Evolutionary conservation across 2,329 filamentous ascomycete species (phyloP).

Genomic region (Pseudopithomyces maydicus): DNA sequence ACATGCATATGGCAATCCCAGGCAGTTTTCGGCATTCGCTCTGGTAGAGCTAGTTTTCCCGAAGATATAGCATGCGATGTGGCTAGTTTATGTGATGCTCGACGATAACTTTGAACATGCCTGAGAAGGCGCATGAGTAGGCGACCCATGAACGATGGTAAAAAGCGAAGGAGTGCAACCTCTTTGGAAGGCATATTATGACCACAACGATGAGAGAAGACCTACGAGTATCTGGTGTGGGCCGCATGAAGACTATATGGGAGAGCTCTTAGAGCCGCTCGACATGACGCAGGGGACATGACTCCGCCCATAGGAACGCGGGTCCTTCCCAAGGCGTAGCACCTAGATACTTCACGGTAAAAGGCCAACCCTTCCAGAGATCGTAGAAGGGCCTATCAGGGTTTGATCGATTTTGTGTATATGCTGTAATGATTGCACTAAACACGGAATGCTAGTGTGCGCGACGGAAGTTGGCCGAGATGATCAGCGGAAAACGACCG

Average conservation of each 20-base stretch:
- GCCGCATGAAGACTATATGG: not conserved
- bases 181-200: slow-evolving; percentile 4
- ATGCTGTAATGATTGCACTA: not conserved
- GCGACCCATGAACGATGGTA: not conserved
- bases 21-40: slow-evolving; percentile 49
- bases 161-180: not conserved
- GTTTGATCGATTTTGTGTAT: not conserved
- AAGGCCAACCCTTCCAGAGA: not conserved
- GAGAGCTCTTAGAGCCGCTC: not conserved
- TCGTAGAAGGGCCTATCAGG: no score
- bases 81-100: slow-evolving; percentile 2
- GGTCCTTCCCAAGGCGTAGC: no score
- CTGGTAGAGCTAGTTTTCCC: not conserved
- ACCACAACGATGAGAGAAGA: not conserved
- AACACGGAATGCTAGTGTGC: not conserved
- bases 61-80: not conserved
- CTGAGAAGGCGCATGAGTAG: slow-evolving; percentile 11
- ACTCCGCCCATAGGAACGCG: no score
- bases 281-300: no score
- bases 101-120: slow-evolving; percentile 7
- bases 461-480: slow-evolving; percentile 14
- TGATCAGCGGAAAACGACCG: slow-evolving; percentile 2
- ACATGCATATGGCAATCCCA: slow-evolving; percentile 71
- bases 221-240: slow-evolving; percentile 3
- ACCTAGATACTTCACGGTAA: not conserved